Percentiles rank a stretch among this genome's conserved stretches.
Conservation (phyloP, 208 protist genomes). For the Borovskyia barvae region DNA sequence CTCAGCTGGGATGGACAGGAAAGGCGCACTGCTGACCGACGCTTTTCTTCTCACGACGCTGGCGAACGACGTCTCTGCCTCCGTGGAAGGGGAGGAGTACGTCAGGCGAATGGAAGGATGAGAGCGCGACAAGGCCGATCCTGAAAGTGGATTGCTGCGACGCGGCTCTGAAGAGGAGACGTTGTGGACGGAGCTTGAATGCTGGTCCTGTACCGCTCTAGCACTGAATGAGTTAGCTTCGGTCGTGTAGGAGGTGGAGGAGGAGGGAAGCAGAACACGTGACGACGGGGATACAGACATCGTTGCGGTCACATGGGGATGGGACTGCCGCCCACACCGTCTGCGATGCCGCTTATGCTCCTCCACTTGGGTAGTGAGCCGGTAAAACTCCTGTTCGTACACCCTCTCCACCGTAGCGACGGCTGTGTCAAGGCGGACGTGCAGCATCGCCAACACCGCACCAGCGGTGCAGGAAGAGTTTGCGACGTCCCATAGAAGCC, state of each 20-base stretch:
- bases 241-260: background rate
- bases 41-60: too few relatives aligned
- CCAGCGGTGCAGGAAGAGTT: slow-evolving; percentile 1
- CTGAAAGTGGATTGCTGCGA: too few relatives aligned
- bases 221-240: background rate
- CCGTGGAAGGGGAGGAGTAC: too few relatives aligned
- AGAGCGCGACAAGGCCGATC: too few relatives aligned
- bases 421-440: slow-evolving; percentile 3
- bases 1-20: too few relatives aligned
- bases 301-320: background rate
- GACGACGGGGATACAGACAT: background rate
- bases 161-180: background rate
- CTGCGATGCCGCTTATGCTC: slow-evolving; percentile 1
- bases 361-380: slow-evolving; percentile 10
- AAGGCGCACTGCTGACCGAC: too few relatives aligned
- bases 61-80: too few relatives aligned
- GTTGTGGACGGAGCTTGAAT: background rate
- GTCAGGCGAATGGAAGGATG: too few relatives aligned
- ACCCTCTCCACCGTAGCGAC: slow-evolving; percentile 10
- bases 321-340: background rate
- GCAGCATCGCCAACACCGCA: slow-evolving; percentile 9
- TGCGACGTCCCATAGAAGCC: slow-evolving; percentile 18
- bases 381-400: slow-evolving; percentile 19
- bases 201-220: background rate
- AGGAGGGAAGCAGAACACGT: background rate